phyloP scores from a whole-genome alignment of 495 filamentous ascomycete species.

The Lasiosphaeria miniovina region DNA sequence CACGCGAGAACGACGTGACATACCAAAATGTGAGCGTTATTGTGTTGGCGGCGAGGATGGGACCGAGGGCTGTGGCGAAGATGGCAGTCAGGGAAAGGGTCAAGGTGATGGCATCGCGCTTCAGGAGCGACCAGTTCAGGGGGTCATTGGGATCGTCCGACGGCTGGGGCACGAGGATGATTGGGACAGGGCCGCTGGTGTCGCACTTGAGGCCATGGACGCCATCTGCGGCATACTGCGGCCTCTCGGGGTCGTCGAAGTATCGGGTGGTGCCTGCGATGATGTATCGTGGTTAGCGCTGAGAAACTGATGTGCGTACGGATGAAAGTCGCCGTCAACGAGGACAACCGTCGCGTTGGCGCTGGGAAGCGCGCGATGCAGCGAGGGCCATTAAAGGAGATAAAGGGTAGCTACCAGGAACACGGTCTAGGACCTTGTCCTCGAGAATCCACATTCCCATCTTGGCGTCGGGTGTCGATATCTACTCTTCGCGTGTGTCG shows the following conservation, averaged over 20 bases:
- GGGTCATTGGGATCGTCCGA: constrained; percentile 81
- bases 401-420: constrained; percentile 58
- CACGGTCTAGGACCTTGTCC: constrained; percentile 57
- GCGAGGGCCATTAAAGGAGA: no score
- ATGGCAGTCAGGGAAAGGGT: constrained; percentile 77
- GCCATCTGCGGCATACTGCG: constrained; percentile 38
- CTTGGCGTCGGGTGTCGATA: constrained; percentile 15
- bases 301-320: background rate
- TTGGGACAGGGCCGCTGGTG: constrained; percentile 58
- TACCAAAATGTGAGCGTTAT: constrained; percentile 65
- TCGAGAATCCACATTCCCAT: constrained; percentile 89
- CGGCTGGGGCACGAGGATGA: constrained; percentile 77
- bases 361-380: no score
- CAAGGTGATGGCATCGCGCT: constrained; percentile 74
- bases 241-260: constrained; percentile 52
- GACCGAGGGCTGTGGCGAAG: constrained; percentile 74
- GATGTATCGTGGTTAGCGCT: constrained; percentile 8
- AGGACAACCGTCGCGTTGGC: constrained; percentile 9
- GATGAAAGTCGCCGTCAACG: background rate
- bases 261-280: constrained; percentile 61
- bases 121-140: constrained; percentile 84
- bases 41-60: constrained; percentile 85
- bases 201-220: constrained; percentile 66
- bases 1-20: constrained; percentile 55
- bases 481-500: background rate